Evolutionary conservation across 1,284 basidiomycete species (phyloP), one percentile per base, ranked within the genome.

Genomic region (Tylopilus sp.): DNA sequence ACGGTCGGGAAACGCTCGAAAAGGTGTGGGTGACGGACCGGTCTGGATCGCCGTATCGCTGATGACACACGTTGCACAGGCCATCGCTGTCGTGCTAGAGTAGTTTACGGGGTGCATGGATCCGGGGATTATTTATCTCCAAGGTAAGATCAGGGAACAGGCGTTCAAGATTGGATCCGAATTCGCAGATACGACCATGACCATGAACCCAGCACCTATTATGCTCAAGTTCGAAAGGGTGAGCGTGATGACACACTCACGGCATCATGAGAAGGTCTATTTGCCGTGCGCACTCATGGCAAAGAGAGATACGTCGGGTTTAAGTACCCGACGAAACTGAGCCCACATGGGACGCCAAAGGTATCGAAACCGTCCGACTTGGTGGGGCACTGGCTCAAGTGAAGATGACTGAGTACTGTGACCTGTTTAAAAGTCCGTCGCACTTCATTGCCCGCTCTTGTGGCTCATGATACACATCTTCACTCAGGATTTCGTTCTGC

Each of bases 61-160:
- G n/a, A n/a, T n/a, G n/a, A n/a, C n/a, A n/a, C n/a, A n/a, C n/a
- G n/a, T n/a, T n/a, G n/a, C n/a, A n/a, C n/a, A 94, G 89, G 93
- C 96, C 0, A 92, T 97, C 55, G 76, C 80, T 38, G 62, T 85
- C 28, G 85, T 5, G 95, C 92, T 2, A 79, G 85, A 59, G 90
- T 97, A 6, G 92, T 98, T 6, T 99, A 99, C 63, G 96, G 97
- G n/a, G 96, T n/a, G 99, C 61, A 99, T 96, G 0, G 96, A 99
- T 69, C 96, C 92, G 19, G 69, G 98, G 25, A 98, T 99, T 66
- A 78, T 98, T 70, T 68, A 92, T 55, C 74, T 99, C 7, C 84
- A 81, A 13, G 96, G 94, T 3, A 87, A 84, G 61, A 92, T 90
- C 2, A 94, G 91, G 64, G 91, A 95, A 16, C 88, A 97, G 61